Percentiles rank a stretch among this genome's conserved stretches.
These are phyloP conservation scores for Phytomonas sp. DNA, from an alignment of 208 protist species.

Conservation along the genomic window DNA sequence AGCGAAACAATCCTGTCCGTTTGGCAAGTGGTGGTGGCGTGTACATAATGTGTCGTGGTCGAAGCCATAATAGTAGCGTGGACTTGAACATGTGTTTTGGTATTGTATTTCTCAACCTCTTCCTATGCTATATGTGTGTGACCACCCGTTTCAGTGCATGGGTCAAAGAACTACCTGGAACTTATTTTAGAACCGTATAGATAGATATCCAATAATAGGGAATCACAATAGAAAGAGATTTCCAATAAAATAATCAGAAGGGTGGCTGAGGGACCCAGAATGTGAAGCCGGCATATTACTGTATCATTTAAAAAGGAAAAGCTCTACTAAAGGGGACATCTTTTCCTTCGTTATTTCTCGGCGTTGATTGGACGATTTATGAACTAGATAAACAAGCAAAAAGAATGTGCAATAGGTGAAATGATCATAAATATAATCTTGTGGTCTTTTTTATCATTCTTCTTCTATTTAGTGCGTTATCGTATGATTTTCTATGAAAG, in stretches of 20 bases:
- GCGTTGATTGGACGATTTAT: constrained; percentile 1
- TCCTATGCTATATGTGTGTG: constrained; percentile 1
- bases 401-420: neutral
- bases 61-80: constrained; percentile 28
- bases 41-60: constrained; percentile 86
- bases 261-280: neutral
- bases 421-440: constrained; percentile 5
- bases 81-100: constrained; percentile 31
- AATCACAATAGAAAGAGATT: neutral
- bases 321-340: neutral
- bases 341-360: neutral
- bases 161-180: neutral
- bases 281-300: neutral
- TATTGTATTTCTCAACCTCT: neutral
- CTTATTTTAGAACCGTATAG: neutral
- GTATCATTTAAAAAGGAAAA: neutral
- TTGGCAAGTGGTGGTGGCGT: constrained; percentile 72
- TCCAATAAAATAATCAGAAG: neutral
- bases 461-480: neutral
- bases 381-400: constrained; percentile 4
- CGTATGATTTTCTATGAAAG: neutral
- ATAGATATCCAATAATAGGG: neutral
- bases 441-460: constrained; percentile 11
- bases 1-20: constrained; percentile 64
- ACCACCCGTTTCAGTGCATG: neutral